These are phyloP conservation scores for Suhomyces kunorum DNA, from an alignment of 1,139 yeast species.

Conservation along the genomic window DNA sequence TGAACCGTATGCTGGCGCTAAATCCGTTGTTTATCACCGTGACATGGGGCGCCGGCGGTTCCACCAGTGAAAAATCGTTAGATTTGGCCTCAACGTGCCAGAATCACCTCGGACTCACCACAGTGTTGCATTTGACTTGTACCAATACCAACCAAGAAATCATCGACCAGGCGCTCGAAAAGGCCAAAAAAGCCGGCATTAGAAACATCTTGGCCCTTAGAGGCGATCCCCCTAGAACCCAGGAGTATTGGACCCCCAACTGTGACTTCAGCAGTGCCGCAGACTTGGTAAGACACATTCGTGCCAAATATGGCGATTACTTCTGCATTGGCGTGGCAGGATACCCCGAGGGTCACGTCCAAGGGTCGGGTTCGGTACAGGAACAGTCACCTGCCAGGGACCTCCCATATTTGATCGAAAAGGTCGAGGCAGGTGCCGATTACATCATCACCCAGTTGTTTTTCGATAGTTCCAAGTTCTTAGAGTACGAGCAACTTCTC, in stretches of 20 bases:
- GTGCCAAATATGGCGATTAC: constrained; percentile 64
- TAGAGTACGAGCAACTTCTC: constrained; percentile 39
- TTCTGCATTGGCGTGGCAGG: constrained; percentile 93
- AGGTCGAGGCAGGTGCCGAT: constrained; percentile 51
- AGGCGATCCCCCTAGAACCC: constrained; percentile 94
- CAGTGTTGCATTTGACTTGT: constrained; percentile 93
- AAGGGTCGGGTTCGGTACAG: constrained; percentile 62
- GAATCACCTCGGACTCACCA: constrained; percentile 73
- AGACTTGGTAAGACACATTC: constrained; percentile 81
- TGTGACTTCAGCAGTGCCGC: constrained; percentile 71
- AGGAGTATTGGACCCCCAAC: constrained; percentile 62
- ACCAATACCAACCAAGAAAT: constrained; percentile 81
- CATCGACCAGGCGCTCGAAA: constrained; percentile 74
- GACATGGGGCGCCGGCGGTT: constrained; percentile 99
- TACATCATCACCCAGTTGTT: constrained; percentile 49
- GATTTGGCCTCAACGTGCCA: constrained; percentile 81
- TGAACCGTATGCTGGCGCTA: constrained; percentile 82
- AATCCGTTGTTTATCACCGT: constrained; percentile 89
- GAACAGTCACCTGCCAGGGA: constrained; percentile 63
- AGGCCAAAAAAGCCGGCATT: constrained; percentile 77
- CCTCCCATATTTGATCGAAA: constrained; percentile 64
- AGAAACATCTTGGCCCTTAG: constrained; percentile 86
- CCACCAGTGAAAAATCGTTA: constrained; percentile 83
- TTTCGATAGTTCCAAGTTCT: constrained; percentile 45
- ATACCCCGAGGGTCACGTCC: constrained; percentile 96